Percentiles rank a stretch among this genome's conserved stretches.
phyloP scores from a whole-genome alignment of 805 yeast genomes.

The Saccharomycopsis sp. region DNA sequence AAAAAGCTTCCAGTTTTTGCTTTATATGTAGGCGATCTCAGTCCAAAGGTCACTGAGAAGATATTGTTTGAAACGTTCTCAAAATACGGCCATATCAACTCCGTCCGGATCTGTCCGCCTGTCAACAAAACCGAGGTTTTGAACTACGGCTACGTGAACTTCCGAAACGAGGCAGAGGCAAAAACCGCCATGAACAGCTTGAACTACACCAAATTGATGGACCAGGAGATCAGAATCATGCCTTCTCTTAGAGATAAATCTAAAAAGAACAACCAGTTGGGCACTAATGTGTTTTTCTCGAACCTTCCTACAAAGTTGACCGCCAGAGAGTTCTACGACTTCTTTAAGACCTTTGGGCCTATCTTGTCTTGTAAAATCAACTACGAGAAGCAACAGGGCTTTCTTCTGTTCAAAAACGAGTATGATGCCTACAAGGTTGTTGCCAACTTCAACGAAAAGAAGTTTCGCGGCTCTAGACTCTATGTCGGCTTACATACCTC shows the following conservation, averaged over 20 bases:
- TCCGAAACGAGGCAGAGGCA: constrained; percentile 44
- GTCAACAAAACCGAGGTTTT: constrained; percentile 44
- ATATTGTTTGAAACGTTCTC: constrained; percentile 39
- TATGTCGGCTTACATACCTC: constrained; percentile 37
- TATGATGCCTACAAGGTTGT: constrained; percentile 32
- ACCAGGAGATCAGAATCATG: constrained; percentile 48
- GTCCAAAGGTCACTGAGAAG: constrained; percentile 42
- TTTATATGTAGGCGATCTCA: constrained; percentile 60
- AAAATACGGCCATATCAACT: constrained; percentile 38
- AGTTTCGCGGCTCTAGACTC: constrained; percentile 28
- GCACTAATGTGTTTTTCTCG: constrained; percentile 45
- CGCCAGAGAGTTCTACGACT: constrained; percentile 41
- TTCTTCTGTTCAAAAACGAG: constrained; percentile 32
- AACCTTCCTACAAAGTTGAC: constrained; percentile 36
- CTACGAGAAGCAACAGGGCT: constrained; percentile 34
- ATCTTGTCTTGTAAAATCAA: constrained; percentile 38
- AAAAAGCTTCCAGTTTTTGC: constrained; percentile 26
- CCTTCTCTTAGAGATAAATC: constrained; percentile 42
- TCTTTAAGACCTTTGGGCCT: constrained; percentile 42
- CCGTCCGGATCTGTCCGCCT: constrained; percentile 56
- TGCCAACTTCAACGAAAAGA: constrained; percentile 26
- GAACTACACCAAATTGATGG: constrained; percentile 39
- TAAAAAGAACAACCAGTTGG: constrained; percentile 35
- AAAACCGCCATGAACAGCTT: constrained; percentile 48
- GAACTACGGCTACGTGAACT: constrained; percentile 71